Evolutionary conservation across 2,329 filamentous ascomycete species (phyloP), one percentile per base, ranked within the genome.

Genomic region (Calonectria leucothoes): DNA sequence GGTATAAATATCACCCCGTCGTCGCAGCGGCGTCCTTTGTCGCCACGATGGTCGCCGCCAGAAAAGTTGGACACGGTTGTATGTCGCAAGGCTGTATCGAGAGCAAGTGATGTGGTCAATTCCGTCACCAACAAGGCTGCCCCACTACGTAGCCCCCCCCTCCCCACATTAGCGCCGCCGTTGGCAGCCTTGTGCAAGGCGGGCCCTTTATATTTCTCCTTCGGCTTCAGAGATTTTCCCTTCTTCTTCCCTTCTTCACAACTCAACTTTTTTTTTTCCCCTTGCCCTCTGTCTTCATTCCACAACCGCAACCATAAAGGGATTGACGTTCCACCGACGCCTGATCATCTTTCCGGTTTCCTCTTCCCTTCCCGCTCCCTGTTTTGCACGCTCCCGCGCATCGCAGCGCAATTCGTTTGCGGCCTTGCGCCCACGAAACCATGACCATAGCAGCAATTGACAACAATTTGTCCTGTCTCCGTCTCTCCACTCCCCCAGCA

Each of bases 191-290:
- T n/a, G n/a, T n/a, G n/a, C n/a, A n/a, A n/a, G n/a, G n/a, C n/a
- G 77, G 76, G 74, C 71, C 68, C 59, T 57, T 35, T 59, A 71
- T 73, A n/a, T 37, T 23, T 31, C 76, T 75, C 75, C 70, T 66
- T 64, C 70, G 55, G 55, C 55, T 71, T 23, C 61, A 8, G 39
- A 23, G 29, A 48, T 61, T 52, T 67, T 64, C 70, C 72, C 65
- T 72, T 74, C 63, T 69, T 25, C 70, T 45, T 48, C 37, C 71
- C 68, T 73, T 29, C 55, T 37, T 61, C 55, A 39, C 55, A 61
- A 61, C 33, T 15, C 15, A 27, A 12, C 8, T 20, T 4, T 5
- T 29, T 20, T 6, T 31, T 17, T 15, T 52, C 25, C 25, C 12
- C 4, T 45, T n/a, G n/a, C n/a, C n/a, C n/a, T n/a, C 49, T 12